Evolutionary conservation across 2,329 filamentous ascomycete species (phyloP), one percentile per base, ranked within the genome.

Genomic region (Colletotrichum sp.): DNA sequence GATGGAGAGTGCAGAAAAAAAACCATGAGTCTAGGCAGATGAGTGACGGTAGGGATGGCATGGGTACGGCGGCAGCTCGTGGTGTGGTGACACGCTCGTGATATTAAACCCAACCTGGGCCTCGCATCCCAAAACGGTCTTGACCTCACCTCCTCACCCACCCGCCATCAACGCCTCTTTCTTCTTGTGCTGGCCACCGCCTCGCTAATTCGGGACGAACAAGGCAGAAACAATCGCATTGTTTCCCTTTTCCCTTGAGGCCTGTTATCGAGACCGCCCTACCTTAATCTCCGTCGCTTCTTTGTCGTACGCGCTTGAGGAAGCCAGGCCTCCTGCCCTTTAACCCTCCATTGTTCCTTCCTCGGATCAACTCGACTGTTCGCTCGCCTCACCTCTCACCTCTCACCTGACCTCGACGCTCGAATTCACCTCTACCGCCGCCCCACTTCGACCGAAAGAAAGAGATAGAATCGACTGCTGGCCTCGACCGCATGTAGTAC

Each of bases 211-310:
- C 36, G 36, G 69, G 68, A 49, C n/a, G 28, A 52, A 75, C n/a
- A 64, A 67, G 75, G 62, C 39, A 63, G 75, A 76, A 75, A 76
- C 75, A 76, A 71, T 76, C 18, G 24, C 60, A 63, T 76, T 76
- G 72, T 76, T 73, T 76, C 63, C 70, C 64, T 76, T 76, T 36
- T 44, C 70, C 32, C 30, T 52, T 30, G 34, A 66, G 75, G 75
- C 66, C 75, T 55, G 28, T 75, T 76, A 28, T 75, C 55, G 26
- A 60, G 66, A 71, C 75, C 75, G 28, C 55, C 52, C 44, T 52
- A 18, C 44, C 44, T 52, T 75, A 76, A 65, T 75, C 39, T 74
- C 65, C n/a, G 21, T 44, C 34, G 24, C 49, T 52, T 68, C 49
- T 28, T 68, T 34, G 21, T 59, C 64, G 59, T 74, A 52, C 59